phyloP scores from a whole-genome alignment of 2,329 filamentous ascomycete genomes.

The Aspergillus carbonarius region DNA sequence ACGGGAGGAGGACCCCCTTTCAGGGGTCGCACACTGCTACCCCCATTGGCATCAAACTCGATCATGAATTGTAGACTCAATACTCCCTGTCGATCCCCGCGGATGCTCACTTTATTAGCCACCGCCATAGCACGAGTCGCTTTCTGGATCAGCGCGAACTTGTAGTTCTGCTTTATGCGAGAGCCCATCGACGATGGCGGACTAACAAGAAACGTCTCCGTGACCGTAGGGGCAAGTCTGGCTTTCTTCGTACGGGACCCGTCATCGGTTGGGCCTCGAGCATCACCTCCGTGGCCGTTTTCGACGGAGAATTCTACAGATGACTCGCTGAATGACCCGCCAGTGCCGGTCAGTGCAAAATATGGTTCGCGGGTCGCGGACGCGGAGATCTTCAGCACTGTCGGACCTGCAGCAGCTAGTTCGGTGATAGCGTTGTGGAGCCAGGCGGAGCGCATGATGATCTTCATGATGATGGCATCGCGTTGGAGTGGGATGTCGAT shows the following conservation, averaged over 20 bases:
- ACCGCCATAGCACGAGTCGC: constrained; percentile 90
- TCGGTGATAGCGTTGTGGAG: constrained; percentile 53
- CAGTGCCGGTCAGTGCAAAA: constrained; percentile 69
- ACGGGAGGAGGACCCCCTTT: constrained; percentile 26
- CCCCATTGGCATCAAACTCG: constrained; percentile 66
- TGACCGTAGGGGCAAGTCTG: constrained; percentile 44
- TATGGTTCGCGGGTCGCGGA: constrained; percentile 62
- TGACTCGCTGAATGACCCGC: constrained; percentile 59
- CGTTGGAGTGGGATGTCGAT: constrained; percentile 77
- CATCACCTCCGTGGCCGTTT: constrained; percentile 18
- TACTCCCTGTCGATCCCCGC: constrained; percentile 85
- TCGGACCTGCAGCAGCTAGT: constrained; percentile 66
- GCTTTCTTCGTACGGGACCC: constrained; percentile 30
- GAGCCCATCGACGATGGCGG: constrained; percentile 57
- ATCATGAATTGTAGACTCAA: constrained; percentile 96
- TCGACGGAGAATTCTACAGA: constrained; percentile 60
- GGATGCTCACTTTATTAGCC: constrained; percentile 86
- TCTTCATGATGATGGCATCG: constrained; percentile 78
- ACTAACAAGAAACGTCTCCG: constrained; percentile 55
- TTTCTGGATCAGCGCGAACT: constrained; percentile 81
- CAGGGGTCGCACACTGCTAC: constrained; percentile 20
- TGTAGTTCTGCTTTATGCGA: constrained; percentile 75
- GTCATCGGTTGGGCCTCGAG: background rate
- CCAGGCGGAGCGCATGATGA: constrained; percentile 75
- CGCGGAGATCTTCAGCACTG: constrained; percentile 67